Base-by-base conservation (phyloP, 345 rosid species). In the Salix exigua region DNA sequence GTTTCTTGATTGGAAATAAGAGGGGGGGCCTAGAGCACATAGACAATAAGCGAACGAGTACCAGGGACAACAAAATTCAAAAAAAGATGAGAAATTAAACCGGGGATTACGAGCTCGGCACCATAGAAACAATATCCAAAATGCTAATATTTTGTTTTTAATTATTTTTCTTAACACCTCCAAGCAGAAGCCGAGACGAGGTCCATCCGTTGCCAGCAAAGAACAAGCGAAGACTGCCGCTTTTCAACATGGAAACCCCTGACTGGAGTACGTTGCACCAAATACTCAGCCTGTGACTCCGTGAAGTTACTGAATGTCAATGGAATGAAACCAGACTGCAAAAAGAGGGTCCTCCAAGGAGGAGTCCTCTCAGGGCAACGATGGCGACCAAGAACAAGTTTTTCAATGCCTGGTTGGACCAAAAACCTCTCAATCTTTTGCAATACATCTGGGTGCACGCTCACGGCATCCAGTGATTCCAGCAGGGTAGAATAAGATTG, bases 11-110 rank as follows among this genome's bases (percentile, higher is more conserved):
- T 70, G 67, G 77, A 85, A 81, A 86, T 72, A 79, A 82, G 72
- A 80, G 40, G 72, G 79, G 79, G 40, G 40, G 74, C 86, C 88
- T 83, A 87, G 72, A 48, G 70, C 86, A 76, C 81, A 84, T 73
- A 77, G 80, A 82, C 80, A 85, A 88, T 89, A 86, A 82, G 88
- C 82, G 76, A 80, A 84, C 25, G 77, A 79, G 78, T 67, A 78
- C 68, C 79, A 78, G 76, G 68, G 72, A 72, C 74, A 71, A 72
- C 65, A 80, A 82, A 72, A 78, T 61, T 70, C 25, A 66, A 79
- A 63, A 31, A 65, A 73, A 33, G 74, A 79, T 79, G 72, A 79
- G 83, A 83, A 82, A 80, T 84, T 79, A 81, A 75, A 78, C 84
- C 79, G 68, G 78, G 61, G 71, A 79, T 81, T 70, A 40, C 33